phyloP scores from a whole-genome alignment of 75 land plant species.

The Chamaecyparis obtusa region DNA sequence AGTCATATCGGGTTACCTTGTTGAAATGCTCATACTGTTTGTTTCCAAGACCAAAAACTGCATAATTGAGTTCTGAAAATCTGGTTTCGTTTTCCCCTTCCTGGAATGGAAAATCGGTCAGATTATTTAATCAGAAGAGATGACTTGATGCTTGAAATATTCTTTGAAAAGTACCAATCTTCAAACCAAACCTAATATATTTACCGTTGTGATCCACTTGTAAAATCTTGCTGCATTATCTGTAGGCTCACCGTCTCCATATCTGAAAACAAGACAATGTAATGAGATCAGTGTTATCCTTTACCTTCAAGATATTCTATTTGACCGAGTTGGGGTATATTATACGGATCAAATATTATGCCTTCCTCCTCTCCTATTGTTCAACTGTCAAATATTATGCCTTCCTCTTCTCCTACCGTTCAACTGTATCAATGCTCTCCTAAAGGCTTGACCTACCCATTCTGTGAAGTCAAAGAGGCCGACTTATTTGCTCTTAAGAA shows the following conservation, averaged over 20 bases:
- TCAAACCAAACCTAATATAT: neutral
- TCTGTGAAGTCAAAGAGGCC: neutral
- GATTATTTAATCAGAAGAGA: neutral
- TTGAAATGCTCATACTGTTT: constrained; percentile 92
- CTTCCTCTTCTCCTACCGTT: neutral
- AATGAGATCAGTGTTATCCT: neutral
- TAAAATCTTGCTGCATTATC: constrained; percentile 28
- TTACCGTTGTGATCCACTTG: constrained; percentile 17
- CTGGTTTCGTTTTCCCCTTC: constrained; percentile 40
- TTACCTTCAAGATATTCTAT: neutral
- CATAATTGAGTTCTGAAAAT: constrained; percentile 57
- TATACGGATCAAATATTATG: neutral
- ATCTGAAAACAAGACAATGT: constrained; percentile 8
- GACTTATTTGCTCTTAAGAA: neutral
- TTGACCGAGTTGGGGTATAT: neutral
- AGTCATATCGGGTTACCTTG: constrained; percentile 39
- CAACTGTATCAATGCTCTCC: neutral
- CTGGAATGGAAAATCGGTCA: neutral
- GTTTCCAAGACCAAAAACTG: constrained; percentile 90
- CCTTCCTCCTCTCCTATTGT: neutral
- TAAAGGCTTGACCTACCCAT: neutral
- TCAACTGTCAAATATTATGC: neutral
- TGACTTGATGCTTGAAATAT: neutral
- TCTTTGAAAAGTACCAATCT: neutral
- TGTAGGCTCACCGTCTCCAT: constrained; percentile 30